A percentile compares a stretch with the other conserved stretches of the same genome.
Conservation (phyloP, 192 early-diverging fungal species). For the Mortierella antarctica region DNA sequence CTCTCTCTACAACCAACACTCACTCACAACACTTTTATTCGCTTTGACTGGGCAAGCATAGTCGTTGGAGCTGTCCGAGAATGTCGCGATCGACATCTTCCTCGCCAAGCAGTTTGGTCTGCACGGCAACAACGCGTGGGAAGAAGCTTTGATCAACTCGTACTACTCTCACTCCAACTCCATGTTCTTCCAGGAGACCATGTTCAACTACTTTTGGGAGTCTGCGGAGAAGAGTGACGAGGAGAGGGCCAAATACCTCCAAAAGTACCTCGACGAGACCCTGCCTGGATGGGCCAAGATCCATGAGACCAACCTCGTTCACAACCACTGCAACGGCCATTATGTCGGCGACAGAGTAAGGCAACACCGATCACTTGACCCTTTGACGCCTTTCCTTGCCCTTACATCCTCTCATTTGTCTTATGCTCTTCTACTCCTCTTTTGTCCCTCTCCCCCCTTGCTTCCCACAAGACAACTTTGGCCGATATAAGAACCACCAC, state of each 20-base stretch:
- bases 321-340: constrained; percentile 27
- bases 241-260: constrained; percentile 22
- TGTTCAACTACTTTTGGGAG: constrained; percentile 41
- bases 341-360: constrained; percentile 40
- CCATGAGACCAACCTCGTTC: constrained; percentile 26
- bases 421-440: background rate
- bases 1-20: background rate
- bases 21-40: background rate
- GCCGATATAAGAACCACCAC: constrained; percentile 33
- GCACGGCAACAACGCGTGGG: constrained; percentile 28
- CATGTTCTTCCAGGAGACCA: constrained; percentile 35
- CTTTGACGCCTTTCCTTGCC: background rate
- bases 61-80: constrained; percentile 21
- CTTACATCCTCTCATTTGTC: background rate
- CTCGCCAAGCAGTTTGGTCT: constrained; percentile 40
- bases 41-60: background rate
- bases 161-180: constrained; percentile 34
- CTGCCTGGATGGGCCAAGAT: constrained; percentile 7
- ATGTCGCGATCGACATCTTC: constrained; percentile 34
- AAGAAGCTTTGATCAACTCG: constrained; percentile 32
- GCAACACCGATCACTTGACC: too few relatives aligned
- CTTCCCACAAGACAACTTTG: constrained; percentile 4
- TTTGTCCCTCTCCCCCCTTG: background rate
- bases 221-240: constrained; percentile 8
- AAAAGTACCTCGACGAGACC: constrained; percentile 20